A percentile compares a stretch with the other conserved stretches of the same genome.
Evolutionary conservation across 768 basidiomycete genomes (phyloP).

Genomic region (Paxillus ammoniavirescens): DNA sequence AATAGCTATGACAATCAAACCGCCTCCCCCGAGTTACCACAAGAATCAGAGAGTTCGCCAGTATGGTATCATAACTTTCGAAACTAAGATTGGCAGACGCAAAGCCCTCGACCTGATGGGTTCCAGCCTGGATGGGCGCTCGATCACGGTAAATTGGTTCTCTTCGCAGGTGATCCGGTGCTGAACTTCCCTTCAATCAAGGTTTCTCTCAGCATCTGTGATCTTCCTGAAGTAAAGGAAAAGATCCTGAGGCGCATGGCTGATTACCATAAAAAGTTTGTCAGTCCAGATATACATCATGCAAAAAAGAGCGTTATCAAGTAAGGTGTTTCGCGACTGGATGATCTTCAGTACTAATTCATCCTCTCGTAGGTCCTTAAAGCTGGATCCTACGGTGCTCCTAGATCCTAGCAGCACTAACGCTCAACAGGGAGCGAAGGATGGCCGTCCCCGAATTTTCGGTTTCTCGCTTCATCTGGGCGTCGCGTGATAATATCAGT

Average conservation of each 20-base stretch:
- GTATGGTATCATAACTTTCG: constrained; percentile 55
- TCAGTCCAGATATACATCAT: constrained; percentile 17
- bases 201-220: constrained; percentile 27
- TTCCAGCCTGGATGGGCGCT: constrained; percentile 33
- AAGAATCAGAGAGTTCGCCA: constrained; percentile 40
- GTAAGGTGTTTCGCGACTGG: constrained; percentile 8
- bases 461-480: constrained; percentile 16
- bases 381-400: constrained; percentile 26
- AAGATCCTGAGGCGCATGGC: constrained; percentile 27
- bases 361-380: constrained; percentile 19
- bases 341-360: constrained; percentile 1
- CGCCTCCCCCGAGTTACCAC: constrained; percentile 24
- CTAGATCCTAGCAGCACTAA: constrained; percentile 13
- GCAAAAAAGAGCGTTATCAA: constrained; percentile 22
- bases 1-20: constrained; percentile 26
- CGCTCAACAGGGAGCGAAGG: not conserved
- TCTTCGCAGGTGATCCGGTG: not conserved
- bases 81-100: constrained; percentile 31
- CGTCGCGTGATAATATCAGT: constrained; percentile 19
- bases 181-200: constrained; percentile 5
- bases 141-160: constrained; percentile 39
- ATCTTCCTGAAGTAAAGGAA: constrained; percentile 34
- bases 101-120: constrained; percentile 44
- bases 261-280: constrained; percentile 18
- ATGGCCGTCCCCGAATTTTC: constrained; percentile 7